Base-by-base conservation (phyloP, 2,329 filamentous ascomycete genomes). In the Sodiomyces alkalinus region DNA sequence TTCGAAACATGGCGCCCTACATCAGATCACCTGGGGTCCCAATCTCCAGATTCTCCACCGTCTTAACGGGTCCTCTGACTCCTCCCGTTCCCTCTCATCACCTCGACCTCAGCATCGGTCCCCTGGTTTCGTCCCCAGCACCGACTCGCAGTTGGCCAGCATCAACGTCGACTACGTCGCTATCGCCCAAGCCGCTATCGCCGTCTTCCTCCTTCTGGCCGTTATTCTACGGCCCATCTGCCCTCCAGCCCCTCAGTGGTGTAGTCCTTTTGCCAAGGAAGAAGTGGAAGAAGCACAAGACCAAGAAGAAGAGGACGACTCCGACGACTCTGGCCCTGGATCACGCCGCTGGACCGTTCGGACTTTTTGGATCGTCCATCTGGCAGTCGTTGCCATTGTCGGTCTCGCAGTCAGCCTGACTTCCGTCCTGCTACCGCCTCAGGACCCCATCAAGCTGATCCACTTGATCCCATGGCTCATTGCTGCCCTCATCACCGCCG, bases 231-330 rank as follows among this genome's bases (percentile, higher is more conserved):
- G 37, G 4, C 41, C 37, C 3, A 31, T 55, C 5, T 34, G 41
- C 3, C 43, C 44, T 4, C 34, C 36, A 3, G 42, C 52, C 2
- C 58, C 60, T 0, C 44, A 41, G 23, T 64, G 58, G 56, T 41
- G 52, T 10, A 48, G 45, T 7, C 52, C 53, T 2, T 64, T 64
- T 33, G 60, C 60, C 3, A 42, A 47, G 7, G 60, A 64, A 37
- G 35, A 51, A 13, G 38, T 26, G 0, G 39, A 41, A 2, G 35
- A 32, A 2, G 19, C 30, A 0, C n/a, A n/a, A n/a, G n/a, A n/a
- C n/a, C n/a, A n/a, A n/a, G n/a, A n/a, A n/a, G n/a, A n/a, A n/a
- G n/a, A n/a, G n/a, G n/a, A n/a, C n/a, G n/a, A n/a, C n/a, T 21
- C 37, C 12, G 49, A 44, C 19, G 11, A 35, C 31, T 15, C 34